phyloP scores from a whole-genome alignment of 2,329 filamentous ascomycete genomes.

The Berkeleyomyces rouxiae region DNA sequence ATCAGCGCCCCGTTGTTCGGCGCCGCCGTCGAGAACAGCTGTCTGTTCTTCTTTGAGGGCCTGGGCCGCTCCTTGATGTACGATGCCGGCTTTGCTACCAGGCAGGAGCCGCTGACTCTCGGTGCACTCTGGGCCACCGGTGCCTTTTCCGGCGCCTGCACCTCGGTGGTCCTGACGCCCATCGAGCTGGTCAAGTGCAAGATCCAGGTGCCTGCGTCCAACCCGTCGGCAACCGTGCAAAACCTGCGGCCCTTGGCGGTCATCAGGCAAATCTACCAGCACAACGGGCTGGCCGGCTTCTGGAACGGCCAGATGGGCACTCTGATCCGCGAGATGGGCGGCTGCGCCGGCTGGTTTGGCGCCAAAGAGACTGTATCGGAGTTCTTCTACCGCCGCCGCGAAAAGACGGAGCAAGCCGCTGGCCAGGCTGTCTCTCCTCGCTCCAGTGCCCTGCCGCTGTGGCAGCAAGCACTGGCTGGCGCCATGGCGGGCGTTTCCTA shows the following conservation, averaged over 20 bases:
- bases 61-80: slow-evolving; percentile 52
- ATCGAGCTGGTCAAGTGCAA: slow-evolving; percentile 98
- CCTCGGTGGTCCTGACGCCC: slow-evolving; percentile 79
- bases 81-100: slow-evolving; percentile 29
- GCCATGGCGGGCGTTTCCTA: slow-evolving; percentile 83
- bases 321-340: slow-evolving; percentile 82
- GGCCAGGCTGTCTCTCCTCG: slow-evolving; percentile 38
- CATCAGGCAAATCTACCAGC: slow-evolving; percentile 62
- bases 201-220: slow-evolving; percentile 56
- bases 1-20: slow-evolving; percentile 83
- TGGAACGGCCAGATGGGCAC: slow-evolving; percentile 94
- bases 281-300: slow-evolving; percentile 71
- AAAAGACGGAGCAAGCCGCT: slow-evolving; percentile 26
- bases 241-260: slow-evolving; percentile 50
- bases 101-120: slow-evolving; percentile 51
- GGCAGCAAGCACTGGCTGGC: slow-evolving; percentile 76
- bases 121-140: slow-evolving; percentile 61
- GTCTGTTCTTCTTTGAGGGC: slow-evolving; percentile 82
- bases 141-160: slow-evolving; percentile 73
- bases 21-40: slow-evolving; percentile 81
- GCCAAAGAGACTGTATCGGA: slow-evolving; percentile 66
- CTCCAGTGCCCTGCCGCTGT: slow-evolving; percentile 49
- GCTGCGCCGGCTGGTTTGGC: slow-evolving; percentile 89
- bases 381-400: slow-evolving; percentile 46
- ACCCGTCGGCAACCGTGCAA: slow-evolving; percentile 18